phyloP scores from a whole-genome alignment of 2,329 filamentous ascomycete species.

The Nothophoma quercina region DNA sequence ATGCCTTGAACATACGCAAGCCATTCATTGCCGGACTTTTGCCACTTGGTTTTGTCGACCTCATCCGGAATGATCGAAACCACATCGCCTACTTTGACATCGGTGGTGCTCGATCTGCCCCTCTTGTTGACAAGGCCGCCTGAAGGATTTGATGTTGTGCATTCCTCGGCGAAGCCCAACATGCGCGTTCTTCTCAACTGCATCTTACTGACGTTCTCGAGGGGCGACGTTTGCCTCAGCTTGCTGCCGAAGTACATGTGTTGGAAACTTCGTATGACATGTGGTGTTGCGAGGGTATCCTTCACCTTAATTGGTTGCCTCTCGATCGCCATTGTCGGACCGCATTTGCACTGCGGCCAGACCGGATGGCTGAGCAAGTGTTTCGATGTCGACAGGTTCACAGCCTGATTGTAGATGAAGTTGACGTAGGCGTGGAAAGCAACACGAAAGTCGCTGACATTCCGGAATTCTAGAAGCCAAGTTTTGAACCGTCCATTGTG shows the following conservation, averaged over 20 bases:
- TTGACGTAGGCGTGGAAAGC: constrained; percentile 66
- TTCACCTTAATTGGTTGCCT: constrained; percentile 27
- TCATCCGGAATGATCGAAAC: constrained; percentile 57
- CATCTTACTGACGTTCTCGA: constrained; percentile 5
- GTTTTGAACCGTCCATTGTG: constrained; percentile 52
- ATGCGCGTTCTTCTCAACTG: constrained; percentile 20
- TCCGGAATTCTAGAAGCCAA: constrained; percentile 62
- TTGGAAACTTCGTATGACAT: constrained; percentile 69
- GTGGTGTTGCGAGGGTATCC: constrained; percentile 73
- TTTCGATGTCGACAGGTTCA: constrained; percentile 55
- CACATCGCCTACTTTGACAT: constrained; percentile 55
- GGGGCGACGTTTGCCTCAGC: constrained; percentile 50
- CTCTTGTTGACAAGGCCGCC: constrained; percentile 35
- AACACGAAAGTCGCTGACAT: constrained; percentile 66
- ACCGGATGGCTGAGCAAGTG: constrained; percentile 53
- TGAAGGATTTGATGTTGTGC: neutral
- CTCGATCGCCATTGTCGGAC: constrained; percentile 13
- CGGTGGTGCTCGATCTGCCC: no score
- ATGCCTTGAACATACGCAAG: constrained; percentile 72
- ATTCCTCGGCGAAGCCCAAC: constrained; percentile 28
- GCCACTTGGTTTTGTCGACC: constrained; percentile 63
- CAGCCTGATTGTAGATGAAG: constrained; percentile 72
- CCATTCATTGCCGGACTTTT: constrained; percentile 65
- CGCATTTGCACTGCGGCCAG: constrained; percentile 59
- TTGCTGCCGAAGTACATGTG: constrained; percentile 66